A percentile compares a stretch with the other conserved stretches of the same genome.
phyloP scores from a whole-genome alignment of 2,329 filamentous ascomycete genomes.

The Verticillium nonalfalfae region DNA sequence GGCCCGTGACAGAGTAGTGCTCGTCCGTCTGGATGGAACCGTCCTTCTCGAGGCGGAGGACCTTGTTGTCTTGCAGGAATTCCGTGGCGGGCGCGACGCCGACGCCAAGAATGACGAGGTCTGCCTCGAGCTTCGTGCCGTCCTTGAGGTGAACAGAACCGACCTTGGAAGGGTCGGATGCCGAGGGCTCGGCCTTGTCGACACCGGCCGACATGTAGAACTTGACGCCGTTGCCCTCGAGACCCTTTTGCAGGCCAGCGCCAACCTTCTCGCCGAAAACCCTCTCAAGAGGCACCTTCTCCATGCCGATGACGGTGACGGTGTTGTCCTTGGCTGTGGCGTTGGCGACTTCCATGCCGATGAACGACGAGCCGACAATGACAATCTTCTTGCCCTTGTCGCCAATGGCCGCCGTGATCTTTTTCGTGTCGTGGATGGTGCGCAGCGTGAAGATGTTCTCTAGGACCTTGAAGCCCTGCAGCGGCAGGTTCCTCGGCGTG shows the following conservation, averaged over 20 bases:
- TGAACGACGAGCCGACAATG: constrained; percentile 88
- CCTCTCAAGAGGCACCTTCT: constrained; percentile 74
- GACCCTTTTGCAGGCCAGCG: constrained; percentile 66
- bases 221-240: constrained; percentile 83
- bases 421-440: constrained; percentile 67
- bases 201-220: constrained; percentile 80
- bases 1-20: constrained; percentile 66
- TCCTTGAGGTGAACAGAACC: constrained; percentile 80
- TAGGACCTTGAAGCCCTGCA: constrained; percentile 81
- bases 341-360: constrained; percentile 95
- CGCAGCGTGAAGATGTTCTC: constrained; percentile 84
- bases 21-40: constrained; percentile 81
- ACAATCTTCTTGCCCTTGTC: constrained; percentile 87
- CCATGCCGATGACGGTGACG: constrained; percentile 85
- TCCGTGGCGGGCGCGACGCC: constrained; percentile 83
- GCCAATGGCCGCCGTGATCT: constrained; percentile 73
- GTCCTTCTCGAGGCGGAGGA: constrained; percentile 68
- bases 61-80: constrained; percentile 68
- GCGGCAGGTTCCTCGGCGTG: constrained; percentile 64
- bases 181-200: constrained; percentile 72
- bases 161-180: constrained; percentile 62
- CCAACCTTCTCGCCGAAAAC: constrained; percentile 81
- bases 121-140: constrained; percentile 75
- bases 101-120: constrained; percentile 86
- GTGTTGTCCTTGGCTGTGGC: constrained; percentile 72